Base-by-base conservation (phyloP, 2,329 filamentous ascomycete genomes). In the Harringtonia lauricola region DNA sequence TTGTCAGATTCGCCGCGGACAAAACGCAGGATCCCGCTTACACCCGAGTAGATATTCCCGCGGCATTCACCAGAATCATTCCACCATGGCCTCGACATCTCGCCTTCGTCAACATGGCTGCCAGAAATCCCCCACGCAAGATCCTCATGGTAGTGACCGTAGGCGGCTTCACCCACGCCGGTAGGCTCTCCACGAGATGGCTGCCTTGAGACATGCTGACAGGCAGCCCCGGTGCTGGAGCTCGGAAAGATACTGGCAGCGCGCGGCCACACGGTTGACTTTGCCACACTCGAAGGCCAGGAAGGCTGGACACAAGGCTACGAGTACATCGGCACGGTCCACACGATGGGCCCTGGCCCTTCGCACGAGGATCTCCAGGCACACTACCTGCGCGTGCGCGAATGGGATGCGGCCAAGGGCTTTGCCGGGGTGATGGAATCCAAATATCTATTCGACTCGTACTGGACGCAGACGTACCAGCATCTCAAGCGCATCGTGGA, bases 111-210 rank as follows among this genome's bases (percentile, higher is more conserved):
- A 31, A 31, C 30, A 31, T 31, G 30, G 34, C 24, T 26, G 24
- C 10, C 10, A 26, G 19, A 9, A 26, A 37, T 22, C 22, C 36
- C 5, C 36, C 2, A 7, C 12, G 36, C 4, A 39, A 39, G 22
- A 41, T 41, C 14, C 30, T 41, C 3, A 8, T 22, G 6, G 29
- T 41, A 10, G 39, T 41, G 10, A 41, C 39, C 8, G 19, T 22
- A 6, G 39, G 39, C 15, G 39, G 39, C 39, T 41, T 41, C 14
- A 41, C 39, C 4, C 39, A 41, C 24, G 39, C 39, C 14, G 39
- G 38, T 33, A 39, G 28, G 13, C 4, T 15, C 28, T 29, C 17
- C 2, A 15, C 21, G 7, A 12, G 13, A 10, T 15, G 4, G 17
- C 8, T 28, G 4, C 22, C 36, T 18, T 17, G 3, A 17, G 10